Base-by-base conservation (phyloP, 2,329 filamentous ascomycete species). In the Dactylellina cionopaga region DNA sequence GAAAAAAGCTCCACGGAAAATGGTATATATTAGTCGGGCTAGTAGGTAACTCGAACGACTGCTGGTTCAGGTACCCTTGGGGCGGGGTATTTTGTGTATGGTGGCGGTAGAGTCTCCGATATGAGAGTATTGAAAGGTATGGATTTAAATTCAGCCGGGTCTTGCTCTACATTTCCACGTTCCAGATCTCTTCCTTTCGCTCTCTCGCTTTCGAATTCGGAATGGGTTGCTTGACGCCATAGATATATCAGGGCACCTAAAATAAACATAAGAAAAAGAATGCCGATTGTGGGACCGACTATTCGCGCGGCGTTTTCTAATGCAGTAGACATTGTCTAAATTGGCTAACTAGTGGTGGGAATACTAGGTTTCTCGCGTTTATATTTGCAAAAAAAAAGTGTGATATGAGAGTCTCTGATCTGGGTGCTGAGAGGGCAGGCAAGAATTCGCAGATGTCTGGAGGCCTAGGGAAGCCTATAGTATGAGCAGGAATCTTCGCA, bases 61-160 rank as follows among this genome's bases (percentile, higher is more conserved):
- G 68, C 68, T 2, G 68, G 68, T n/a, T 72, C 68, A 11, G 68
- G 68, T 19, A 35, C 15, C 19, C 24, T 39, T 3, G 52, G 68
- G 5, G 22, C 66, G 3, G 60, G 22, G n/a, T 19, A 39, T 44
- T 35, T 59, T 13, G 68, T 60, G 35, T 72, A 72, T 5, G 68
- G 68, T 33, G 68, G 68, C 3, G 68, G 68, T 22, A 49, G 39
- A 22, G n/a, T 15, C n/a, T 33, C 27, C 6, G 15, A 39, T 1
- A 43, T 39, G 5, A 71, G 15, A 43, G 22, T 64, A 37, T 63
- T 41, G 19, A 64, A 58, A 3, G 58, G 33, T 27, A 71, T 33
- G 2, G 66, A 17, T 39, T 55, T 58, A 24, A 71, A 56, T n/a
- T 55, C 9, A 11, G 35, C 13, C 3, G 33, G 5, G 6, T 6